Evolutionary conservation across 306 rosid genomes (phyloP).

Genomic region (Vicia villosa): DNA sequence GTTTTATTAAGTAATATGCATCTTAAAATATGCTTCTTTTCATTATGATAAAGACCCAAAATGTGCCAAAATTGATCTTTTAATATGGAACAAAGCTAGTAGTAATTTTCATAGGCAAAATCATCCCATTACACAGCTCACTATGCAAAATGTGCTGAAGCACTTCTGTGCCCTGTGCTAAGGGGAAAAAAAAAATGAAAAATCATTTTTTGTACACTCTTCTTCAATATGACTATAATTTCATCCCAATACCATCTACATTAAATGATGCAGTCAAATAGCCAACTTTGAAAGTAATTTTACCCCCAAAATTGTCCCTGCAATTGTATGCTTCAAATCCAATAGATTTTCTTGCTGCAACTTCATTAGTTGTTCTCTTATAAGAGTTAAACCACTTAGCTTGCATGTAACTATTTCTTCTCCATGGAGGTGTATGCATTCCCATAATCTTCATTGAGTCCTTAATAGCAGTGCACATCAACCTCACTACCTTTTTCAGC

Average conservation of each 20-base stretch:
- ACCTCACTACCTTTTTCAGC: slow-evolving; percentile 55
- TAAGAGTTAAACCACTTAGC: slow-evolving; percentile 78
- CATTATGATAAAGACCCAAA: no score
- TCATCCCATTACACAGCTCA: not conserved
- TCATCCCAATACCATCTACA: slow-evolving; percentile 19
- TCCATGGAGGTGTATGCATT: slow-evolving; percentile 81
- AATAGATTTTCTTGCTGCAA: slow-evolving; percentile 36
- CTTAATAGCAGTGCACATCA: slow-evolving; percentile 72
- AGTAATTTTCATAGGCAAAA: slow-evolving; percentile 35
- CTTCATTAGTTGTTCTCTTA: slow-evolving; percentile 60
- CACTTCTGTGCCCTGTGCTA: slow-evolving; percentile 3
- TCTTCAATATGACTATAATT: not conserved
- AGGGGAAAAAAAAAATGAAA: not conserved
- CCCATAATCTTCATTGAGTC: slow-evolving; percentile 59
- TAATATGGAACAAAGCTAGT: no score
- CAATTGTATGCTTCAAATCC: slow-evolving; percentile 55
- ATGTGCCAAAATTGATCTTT: no score
- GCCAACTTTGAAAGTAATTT: slow-evolving; percentile 50
- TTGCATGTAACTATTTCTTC: slow-evolving; percentile 71
- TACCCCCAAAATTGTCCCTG: slow-evolving; percentile 44
- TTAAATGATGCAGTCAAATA: slow-evolving; percentile 55
- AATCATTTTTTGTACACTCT: not conserved
- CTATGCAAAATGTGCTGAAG: slow-evolving; percentile 13
- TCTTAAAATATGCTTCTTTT: no score
- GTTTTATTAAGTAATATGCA: no score